These are phyloP conservation scores for Achaetomium macrosporum DNA, from an alignment of 2,329 filamentous ascomycete genomes.

Conservation along the genomic window DNA sequence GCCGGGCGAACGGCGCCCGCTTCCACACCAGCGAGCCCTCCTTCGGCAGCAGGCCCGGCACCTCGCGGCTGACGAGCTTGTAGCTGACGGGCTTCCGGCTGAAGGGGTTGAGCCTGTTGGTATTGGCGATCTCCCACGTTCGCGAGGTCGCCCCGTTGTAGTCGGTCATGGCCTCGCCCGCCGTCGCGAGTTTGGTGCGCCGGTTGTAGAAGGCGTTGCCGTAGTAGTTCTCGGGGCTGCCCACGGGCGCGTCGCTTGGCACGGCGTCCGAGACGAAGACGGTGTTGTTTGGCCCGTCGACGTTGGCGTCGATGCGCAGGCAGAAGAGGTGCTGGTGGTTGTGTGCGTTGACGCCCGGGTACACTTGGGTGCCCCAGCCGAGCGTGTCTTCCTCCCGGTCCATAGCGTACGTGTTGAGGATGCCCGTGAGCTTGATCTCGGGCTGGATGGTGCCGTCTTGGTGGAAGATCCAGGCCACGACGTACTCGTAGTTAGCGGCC, in stretches of 20 bases:
- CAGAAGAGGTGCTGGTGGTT: constrained; percentile 97
- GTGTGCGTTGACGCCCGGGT: constrained; percentile 73
- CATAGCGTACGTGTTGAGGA: constrained; percentile 86
- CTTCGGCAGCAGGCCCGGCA: constrained; percentile 72
- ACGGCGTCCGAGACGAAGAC: constrained; percentile 77
- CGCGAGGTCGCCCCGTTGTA: constrained; percentile 74
- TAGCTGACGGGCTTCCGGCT: constrained; percentile 80
- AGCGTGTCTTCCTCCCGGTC: constrained; percentile 72
- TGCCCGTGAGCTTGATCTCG: constrained; percentile 86
- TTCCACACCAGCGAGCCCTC: constrained; percentile 81
- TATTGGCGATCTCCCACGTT: constrained; percentile 89
- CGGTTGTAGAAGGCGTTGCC: constrained; percentile 87
- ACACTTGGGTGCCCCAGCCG: constrained; percentile 89
- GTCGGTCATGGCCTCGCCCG: constrained; percentile 64
- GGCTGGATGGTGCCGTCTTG: constrained; percentile 89
- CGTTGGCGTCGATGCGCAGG: constrained; percentile 76
- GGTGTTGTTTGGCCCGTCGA: constrained; percentile 80
- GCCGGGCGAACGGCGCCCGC: constrained; percentile 77
- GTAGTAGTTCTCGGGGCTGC: constrained; percentile 76
- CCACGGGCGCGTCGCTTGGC: constrained; percentile 65
- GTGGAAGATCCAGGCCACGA: constrained; percentile 76
- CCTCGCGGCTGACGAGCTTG: constrained; percentile 84
- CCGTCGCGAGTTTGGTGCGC: constrained; percentile 71
- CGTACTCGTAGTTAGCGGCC: constrained; percentile 92
- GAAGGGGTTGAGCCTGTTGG: constrained; percentile 75